Evolutionary conservation across 2,329 filamentous ascomycete species (phyloP), one percentile per base, ranked within the genome.

Genomic region (Colletotrichum australisinense): DNA sequence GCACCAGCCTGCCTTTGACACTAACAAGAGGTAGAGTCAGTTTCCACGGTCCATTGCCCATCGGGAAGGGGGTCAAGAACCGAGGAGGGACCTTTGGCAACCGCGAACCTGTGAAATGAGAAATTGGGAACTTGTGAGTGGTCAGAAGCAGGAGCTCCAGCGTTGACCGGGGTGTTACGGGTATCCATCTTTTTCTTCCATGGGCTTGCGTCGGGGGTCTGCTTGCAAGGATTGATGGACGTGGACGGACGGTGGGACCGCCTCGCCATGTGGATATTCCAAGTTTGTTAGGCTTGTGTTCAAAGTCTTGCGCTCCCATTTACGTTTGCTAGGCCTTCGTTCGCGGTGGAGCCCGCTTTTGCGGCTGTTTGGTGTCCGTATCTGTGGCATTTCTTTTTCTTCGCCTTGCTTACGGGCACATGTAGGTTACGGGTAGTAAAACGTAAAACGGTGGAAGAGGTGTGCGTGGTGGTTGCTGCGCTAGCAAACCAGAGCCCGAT

Each of bases 121-220:
- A 73, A 74, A 73, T 74, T 64, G 69, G 11, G n/a, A 49, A 19
- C 6, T 60, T 62, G 55, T 74, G 65, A 74, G 11, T 73, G 73
- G 73, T 11, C 69, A 64, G 60, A 70, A 56, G 46, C 53, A 12
- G 26, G 35, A 65, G 70, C 70, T 65, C 60, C 70, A 65, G 70
- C 64, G 26, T 32, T 16, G 26, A 62, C 66, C 49, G 35, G 70
- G 66, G 67, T 26, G 8, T 66, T 22, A 32, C 42, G 55, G 35
- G 67, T 30, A 22, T 67, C 70, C 60, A 67, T 73, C 38, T 57
- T 73, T 69, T 26, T 53, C 63, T 63, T 64, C 28, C 16, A 19
- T 38, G 55, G 22, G 55, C 63, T 63, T 56, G 42, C 19, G 24
- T 19, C 4, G 9, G 38, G 60, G 60, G 60, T 22, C 46, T 52